phyloP scores from a whole-genome alignment of 2,329 filamentous ascomycete genomes.

The Trichoderma koningiopsis region DNA sequence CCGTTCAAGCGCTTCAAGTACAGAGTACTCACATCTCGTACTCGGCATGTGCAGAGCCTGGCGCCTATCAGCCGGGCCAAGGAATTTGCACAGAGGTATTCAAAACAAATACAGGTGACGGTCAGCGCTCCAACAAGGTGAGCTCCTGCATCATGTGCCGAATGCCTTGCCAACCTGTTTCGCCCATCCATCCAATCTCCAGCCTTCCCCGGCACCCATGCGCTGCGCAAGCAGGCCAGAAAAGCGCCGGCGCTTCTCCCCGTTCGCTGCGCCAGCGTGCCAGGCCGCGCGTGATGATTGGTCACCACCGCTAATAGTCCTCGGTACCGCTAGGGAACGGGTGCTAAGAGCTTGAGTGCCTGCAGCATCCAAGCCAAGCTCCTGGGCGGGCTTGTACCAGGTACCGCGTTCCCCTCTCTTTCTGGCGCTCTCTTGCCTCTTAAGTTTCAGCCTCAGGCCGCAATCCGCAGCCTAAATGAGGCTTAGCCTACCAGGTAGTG shows the following conservation, averaged over 20 bases:
- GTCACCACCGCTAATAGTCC: neutral
- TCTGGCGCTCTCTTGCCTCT: neutral
- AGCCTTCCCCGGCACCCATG: slow-evolving; percentile 10
- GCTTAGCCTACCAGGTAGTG: slow-evolving; percentile 10
- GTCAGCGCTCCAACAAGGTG: neutral
- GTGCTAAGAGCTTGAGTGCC: neutral
- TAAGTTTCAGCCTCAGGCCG: slow-evolving; percentile 22
- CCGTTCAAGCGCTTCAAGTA: neutral
- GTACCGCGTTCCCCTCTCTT: neutral
- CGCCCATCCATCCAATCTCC: slow-evolving; percentile 7
- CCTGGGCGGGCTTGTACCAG: neutral
- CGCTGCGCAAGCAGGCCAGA: neutral
- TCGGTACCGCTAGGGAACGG: neutral
- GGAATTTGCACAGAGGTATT: neutral
- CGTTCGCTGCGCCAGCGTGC: slow-evolving; percentile 21
- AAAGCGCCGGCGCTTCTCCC: slow-evolving; percentile 18
- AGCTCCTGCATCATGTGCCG: slow-evolving; percentile 15
- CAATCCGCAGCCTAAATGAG: slow-evolving; percentile 1
- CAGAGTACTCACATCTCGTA: slow-evolving; percentile 1
- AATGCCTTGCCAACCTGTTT: slow-evolving; percentile 11
- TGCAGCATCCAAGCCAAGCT: neutral
- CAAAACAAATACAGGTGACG: neutral
- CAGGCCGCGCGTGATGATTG: slow-evolving; percentile 13
- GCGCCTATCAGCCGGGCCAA: neutral
- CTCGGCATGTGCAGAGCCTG: neutral